Evolutionary conservation across 75 land plant species (phyloP).

Genomic region (Larix kaempferi): DNA sequence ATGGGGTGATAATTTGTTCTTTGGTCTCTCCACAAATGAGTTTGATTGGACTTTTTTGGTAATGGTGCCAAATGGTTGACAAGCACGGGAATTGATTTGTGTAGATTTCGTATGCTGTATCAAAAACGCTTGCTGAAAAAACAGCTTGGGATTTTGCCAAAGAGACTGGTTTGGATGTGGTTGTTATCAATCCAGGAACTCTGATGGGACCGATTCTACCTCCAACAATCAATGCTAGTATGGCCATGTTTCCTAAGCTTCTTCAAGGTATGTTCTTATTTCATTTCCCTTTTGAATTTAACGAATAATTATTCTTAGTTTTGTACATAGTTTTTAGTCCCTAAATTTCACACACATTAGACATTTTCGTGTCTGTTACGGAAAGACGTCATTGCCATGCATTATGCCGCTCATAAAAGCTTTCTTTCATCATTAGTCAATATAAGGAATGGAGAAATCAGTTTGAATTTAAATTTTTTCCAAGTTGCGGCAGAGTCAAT

Average conservation of each 20-base stretch:
- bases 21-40: neutral
- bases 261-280: slow-evolving; percentile 39
- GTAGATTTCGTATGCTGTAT: slow-evolving; percentile 68
- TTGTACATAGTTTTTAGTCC: neutral
- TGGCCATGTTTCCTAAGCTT: slow-evolving; percentile 44
- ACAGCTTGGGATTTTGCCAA: slow-evolving; percentile 71
- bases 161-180: slow-evolving; percentile 54
- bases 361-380: no score
- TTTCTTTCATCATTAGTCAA: no score
- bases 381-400: no score
- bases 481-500: no score
- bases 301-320: neutral
- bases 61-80: neutral
- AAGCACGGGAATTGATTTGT: neutral
- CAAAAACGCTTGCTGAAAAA: slow-evolving; percentile 74
- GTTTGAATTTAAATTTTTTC: no score
- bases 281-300: neutral
- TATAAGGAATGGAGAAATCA: no score
- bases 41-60: neutral
- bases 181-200: slow-evolving; percentile 73
- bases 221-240: slow-evolving; percentile 66
- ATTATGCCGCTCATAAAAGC: no score
- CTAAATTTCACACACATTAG: no score
- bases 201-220: slow-evolving; percentile 67
- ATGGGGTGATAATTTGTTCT: slow-evolving; percentile 30